Evolutionary conservation across 164 flowering plant genomes (phyloP).

Genomic region (Berberis thunbergii): DNA sequence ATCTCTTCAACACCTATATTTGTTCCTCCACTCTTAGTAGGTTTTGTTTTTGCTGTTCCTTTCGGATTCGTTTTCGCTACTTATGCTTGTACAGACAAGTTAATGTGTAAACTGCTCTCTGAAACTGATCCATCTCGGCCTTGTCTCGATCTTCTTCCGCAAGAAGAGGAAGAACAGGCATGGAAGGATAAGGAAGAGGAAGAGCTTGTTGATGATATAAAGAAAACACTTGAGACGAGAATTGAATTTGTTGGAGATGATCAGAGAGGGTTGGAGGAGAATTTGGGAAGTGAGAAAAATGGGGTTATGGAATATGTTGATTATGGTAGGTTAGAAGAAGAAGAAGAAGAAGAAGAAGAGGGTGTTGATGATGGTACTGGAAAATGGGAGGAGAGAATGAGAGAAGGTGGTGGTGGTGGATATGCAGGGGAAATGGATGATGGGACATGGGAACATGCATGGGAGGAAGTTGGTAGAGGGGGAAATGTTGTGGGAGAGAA

Average conservation of each 20-base stretch:
- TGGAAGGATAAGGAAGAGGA: constrained; percentile 1
- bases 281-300: background rate
- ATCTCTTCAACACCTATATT: constrained; percentile 58
- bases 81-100: constrained; percentile 57
- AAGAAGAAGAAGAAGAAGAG: background rate
- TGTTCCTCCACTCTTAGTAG: constrained; percentile 65
- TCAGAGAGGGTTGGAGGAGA: background rate
- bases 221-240: constrained; percentile 4
- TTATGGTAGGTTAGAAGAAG: background rate
- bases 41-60: constrained; percentile 51
- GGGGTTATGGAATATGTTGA: background rate
- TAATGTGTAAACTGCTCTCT: constrained; percentile 56
- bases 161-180: background rate
- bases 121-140: constrained; percentile 4
- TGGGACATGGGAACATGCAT: too few relatives aligned
- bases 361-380: background rate
- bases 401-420: constrained; percentile 3
- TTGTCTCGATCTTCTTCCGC: background rate
- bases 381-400: background rate
- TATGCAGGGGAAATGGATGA: background rate
- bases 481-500: too few relatives aligned
- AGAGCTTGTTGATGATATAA: constrained; percentile 2
- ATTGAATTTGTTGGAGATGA: background rate
- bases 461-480: too few relatives aligned
- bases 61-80: constrained; percentile 46